phyloP scores from a whole-genome alignment of 768 basidiomycete species.

The Boletus bicolor region DNA sequence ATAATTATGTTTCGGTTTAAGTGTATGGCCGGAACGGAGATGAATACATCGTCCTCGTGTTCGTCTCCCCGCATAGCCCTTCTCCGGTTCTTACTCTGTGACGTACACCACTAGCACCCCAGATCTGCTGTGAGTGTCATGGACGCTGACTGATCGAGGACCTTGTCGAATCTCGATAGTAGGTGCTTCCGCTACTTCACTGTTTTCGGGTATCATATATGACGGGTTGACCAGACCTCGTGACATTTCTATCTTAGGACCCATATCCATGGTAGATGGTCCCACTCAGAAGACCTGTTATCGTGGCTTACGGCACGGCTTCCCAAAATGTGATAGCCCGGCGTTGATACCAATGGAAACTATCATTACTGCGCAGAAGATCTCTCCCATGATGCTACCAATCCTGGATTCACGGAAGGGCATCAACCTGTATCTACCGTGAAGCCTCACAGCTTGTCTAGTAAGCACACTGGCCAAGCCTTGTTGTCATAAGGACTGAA shows the following conservation, averaged over 20 bases:
- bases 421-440: background rate
- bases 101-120: background rate
- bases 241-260: background rate
- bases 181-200: background rate
- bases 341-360: slow-evolving; percentile 14
- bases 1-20: background rate
- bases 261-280: background rate
- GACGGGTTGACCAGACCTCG: background rate
- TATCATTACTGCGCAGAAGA: background rate
- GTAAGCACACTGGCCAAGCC: background rate
- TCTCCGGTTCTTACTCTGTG: background rate
- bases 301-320: slow-evolving; percentile 6
- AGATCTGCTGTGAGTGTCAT: background rate
- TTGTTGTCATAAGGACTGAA: background rate
- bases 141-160: background rate
- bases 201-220: background rate
- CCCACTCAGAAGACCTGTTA: background rate
- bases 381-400: background rate
- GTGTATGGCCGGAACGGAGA: background rate
- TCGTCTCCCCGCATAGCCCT: background rate
- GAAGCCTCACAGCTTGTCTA: background rate
- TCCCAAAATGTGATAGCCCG: background rate
- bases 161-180: background rate
- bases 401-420: background rate
- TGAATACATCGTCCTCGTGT: background rate